Conservation (phyloP, 2,329 filamentous ascomycete genomes). For the Penicillium vulpinum region DNA sequence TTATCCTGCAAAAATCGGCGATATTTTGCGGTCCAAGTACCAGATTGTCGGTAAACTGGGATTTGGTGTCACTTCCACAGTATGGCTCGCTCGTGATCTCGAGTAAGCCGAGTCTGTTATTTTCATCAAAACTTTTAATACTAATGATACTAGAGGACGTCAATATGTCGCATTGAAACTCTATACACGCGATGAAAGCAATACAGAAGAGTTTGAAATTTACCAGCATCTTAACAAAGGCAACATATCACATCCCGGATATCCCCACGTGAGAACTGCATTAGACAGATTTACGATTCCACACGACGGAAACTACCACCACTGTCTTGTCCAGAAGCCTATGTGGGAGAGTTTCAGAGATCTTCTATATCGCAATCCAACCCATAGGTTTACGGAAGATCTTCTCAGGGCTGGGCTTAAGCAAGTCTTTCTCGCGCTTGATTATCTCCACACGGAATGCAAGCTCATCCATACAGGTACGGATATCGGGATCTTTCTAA, state of each 20-base stretch:
- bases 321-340: constrained; percentile 37
- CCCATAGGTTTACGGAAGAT: neutral
- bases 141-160: neutral
- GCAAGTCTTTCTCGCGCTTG: constrained; percentile 13
- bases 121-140: neutral
- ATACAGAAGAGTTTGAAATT: constrained; percentile 1
- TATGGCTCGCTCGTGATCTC: neutral
- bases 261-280: constrained; percentile 5
- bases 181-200: neutral
- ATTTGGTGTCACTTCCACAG: neutral
- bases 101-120: neutral
- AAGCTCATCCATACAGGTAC: neutral
- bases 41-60: neutral
- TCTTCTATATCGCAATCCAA: neutral
- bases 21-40: neutral
- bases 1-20: neutral
- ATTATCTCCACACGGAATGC: constrained; percentile 17
- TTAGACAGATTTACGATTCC: constrained; percentile 31
- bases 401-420: constrained; percentile 6
- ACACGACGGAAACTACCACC: constrained; percentile 26
- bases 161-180: constrained; percentile 11
- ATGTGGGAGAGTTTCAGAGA: constrained; percentile 36
- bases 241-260: constrained; percentile 1
- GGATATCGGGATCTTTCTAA: neutral
- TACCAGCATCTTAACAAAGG: neutral